phyloP scores from a whole-genome alignment of 345 rosid species.

The Eucalyptus urophylla region DNA sequence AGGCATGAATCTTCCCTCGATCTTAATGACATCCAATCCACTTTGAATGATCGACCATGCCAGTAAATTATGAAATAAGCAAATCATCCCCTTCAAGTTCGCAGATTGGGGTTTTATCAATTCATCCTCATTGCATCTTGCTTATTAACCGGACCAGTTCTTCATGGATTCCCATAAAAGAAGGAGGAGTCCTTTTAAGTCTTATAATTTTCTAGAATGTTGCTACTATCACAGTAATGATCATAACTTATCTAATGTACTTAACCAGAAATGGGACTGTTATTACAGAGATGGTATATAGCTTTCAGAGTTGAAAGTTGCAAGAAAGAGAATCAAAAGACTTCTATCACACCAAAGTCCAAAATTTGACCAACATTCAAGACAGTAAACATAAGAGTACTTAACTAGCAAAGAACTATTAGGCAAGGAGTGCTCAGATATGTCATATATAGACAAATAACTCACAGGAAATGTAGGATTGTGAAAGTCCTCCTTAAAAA shows the following conservation, averaged over 20 bases:
- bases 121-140: background rate
- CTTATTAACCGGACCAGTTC: background rate
- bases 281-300: background rate
- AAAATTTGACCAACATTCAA: background rate
- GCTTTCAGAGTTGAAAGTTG: background rate
- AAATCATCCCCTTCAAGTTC: background rate
- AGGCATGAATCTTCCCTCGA: background rate
- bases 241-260: background rate
- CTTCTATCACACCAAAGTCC: background rate
- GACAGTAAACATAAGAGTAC: background rate
- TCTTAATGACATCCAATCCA: background rate
- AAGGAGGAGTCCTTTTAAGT: background rate
- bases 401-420: background rate
- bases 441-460: background rate
- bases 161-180: background rate
- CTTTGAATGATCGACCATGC: background rate
- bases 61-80: background rate
- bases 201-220: background rate
- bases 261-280: background rate
- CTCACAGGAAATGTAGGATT: conserved; percentile 90
- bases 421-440: background rate
- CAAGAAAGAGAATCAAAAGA: background rate
- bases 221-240: background rate
- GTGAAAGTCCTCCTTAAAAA: conserved; percentile 79
- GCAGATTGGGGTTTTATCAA: background rate